Evolutionary conservation across 805 yeast species (phyloP).

Genomic region (Zygotorulaspora florentina): DNA sequence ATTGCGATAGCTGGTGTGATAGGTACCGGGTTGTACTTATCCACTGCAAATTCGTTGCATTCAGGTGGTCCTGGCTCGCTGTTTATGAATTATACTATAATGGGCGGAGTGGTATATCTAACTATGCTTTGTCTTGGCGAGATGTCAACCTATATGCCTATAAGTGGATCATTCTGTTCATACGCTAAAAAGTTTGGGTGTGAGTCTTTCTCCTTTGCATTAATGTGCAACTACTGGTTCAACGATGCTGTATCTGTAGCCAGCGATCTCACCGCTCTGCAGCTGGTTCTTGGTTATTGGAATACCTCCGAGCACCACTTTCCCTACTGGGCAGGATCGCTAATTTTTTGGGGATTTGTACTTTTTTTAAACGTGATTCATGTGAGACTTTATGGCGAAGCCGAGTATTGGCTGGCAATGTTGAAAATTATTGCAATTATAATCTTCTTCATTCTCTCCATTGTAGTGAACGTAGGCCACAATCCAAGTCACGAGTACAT

Average conservation of each 20-base stretch:
- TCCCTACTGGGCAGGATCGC: slow-evolving; percentile 48
- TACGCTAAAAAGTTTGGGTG: slow-evolving; percentile 59
- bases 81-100: slow-evolving; percentile 45
- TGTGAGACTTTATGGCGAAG: slow-evolving; percentile 58
- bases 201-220: slow-evolving; percentile 65
- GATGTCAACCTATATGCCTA: slow-evolving; percentile 52
- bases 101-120: slow-evolving; percentile 49
- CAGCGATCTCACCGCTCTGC: slow-evolving; percentile 58
- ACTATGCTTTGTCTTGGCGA: slow-evolving; percentile 55
- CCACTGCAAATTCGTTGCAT: slow-evolving; percentile 48
- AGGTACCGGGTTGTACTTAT: slow-evolving; percentile 63
- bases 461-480: slow-evolving; percentile 57
- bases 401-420: slow-evolving; percentile 56
- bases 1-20: slow-evolving; percentile 76
- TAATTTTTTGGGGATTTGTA: slow-evolving; percentile 51
- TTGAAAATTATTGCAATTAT: slow-evolving; percentile 54
- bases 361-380: slow-evolving; percentile 44
- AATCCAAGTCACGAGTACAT: slow-evolving; percentile 49
- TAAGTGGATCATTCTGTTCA: slow-evolving; percentile 54
- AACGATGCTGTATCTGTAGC: slow-evolving; percentile 64
- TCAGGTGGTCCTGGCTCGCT: slow-evolving; percentile 52
- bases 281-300: slow-evolving; percentile 54
- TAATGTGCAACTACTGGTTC: slow-evolving; percentile 67
- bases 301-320: slow-evolving; percentile 27
- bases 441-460: slow-evolving; percentile 53